These are phyloP conservation scores for Chenopodium berlandieri DNA, from an alignment of 148 eudicot species.

Conservation along the genomic window DNA sequence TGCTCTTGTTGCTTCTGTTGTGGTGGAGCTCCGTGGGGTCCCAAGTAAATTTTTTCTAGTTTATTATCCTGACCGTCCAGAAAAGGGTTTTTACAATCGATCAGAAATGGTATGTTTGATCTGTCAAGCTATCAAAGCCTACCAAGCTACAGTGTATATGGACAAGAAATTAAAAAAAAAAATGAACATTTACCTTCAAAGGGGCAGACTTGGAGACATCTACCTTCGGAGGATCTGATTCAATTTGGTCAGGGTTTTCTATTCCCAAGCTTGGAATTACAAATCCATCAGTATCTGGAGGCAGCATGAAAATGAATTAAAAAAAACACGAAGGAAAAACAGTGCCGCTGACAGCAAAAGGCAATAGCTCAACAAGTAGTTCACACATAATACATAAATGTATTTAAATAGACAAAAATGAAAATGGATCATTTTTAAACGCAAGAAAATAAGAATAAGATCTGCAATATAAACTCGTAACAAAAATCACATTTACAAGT, in stretches of 20 bases:
- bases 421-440: neutral
- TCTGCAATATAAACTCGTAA: neutral
- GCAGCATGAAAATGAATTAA: conserved; percentile 7
- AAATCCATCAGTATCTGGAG: conserved; percentile 81
- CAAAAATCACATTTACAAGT: neutral
- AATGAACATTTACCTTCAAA: conserved; percentile 39
- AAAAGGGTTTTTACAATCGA: conserved; percentile 6
- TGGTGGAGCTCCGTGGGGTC: conserved; percentile 98
- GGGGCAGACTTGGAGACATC: conserved; percentile 48
- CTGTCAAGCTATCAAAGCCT: neutral
- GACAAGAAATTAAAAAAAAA: neutral
- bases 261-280: conserved; percentile 95
- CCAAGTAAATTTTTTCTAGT: conserved; percentile 80
- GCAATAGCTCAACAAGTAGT: neutral
- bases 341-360: neutral
- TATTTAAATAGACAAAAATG: too few relatives aligned
- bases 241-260: conserved; percentile 44
- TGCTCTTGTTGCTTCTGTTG: conserved; percentile 71
- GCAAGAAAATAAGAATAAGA: neutral
- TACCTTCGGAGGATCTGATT: conserved; percentile 33
- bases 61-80: conserved; percentile 45
- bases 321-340: neutral
- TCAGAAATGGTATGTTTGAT: neutral
- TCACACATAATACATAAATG: neutral
- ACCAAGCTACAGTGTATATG: neutral